A percentile compares a stretch with the other conserved stretches of the same genome.
phyloP scores from a whole-genome alignment of 768 basidiomycete genomes.

The Amanita rimosa region DNA sequence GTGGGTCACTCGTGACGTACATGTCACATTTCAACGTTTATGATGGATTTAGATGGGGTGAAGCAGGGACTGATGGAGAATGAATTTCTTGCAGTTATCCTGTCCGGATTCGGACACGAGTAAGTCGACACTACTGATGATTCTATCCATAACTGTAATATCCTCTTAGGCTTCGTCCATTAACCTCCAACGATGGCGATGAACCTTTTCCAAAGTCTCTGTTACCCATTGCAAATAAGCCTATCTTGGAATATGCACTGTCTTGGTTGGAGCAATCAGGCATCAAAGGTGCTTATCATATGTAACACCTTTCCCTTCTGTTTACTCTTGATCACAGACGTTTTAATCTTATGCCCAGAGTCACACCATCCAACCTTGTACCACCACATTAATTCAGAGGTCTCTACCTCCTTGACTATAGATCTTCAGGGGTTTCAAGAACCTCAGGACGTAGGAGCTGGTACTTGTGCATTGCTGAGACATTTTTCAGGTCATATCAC shows the following conservation, averaged over 20 bases:
- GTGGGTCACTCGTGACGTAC: neutral
- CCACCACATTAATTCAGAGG: conserved; percentile 76
- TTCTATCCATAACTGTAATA: conserved; percentile 2
- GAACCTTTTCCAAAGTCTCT: conserved; percentile 81
- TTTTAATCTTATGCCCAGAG: conserved; percentile 76
- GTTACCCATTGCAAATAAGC: conserved; percentile 78
- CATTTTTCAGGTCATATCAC: conserved; percentile 69
- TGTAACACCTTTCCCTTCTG: neutral
- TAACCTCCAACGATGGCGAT: conserved; percentile 72
- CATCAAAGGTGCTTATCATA: conserved; percentile 49
- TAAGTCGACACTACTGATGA: conserved; percentile 23
- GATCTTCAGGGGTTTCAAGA: conserved; percentile 78
- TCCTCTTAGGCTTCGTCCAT: conserved; percentile 47
- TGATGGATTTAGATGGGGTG: conserved; percentile 57
- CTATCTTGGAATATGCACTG: conserved; percentile 75
- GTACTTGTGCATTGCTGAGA: conserved; percentile 66
- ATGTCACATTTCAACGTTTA: neutral
- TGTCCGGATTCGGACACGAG: conserved; percentile 93
- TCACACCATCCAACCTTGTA: conserved; percentile 67
- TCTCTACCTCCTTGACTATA: conserved; percentile 55
- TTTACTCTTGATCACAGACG: conserved; percentile 38
- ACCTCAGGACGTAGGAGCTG: conserved; percentile 48
- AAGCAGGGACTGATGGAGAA: conserved; percentile 28
- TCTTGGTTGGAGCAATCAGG: conserved; percentile 84
- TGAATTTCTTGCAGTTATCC: conserved; percentile 82